Evolutionary conservation across 148 eudicot species (phyloP).

Genomic region (Rhododendron williamsianum): DNA sequence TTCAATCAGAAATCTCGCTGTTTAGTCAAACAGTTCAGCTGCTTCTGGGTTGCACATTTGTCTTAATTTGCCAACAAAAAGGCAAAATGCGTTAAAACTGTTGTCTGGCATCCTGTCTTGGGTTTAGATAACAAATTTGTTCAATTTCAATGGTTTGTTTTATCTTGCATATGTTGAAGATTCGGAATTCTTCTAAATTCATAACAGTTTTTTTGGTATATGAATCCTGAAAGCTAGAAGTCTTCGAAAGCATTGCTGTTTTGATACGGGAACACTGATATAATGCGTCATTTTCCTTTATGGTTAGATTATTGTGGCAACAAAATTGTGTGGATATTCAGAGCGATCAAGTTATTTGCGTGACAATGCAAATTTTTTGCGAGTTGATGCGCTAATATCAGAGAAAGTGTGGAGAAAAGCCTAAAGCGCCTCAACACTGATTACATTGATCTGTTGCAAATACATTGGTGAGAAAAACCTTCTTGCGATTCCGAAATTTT

Average conservation of each 20-base stretch:
- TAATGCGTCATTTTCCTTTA: constrained; percentile 7
- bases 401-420: constrained; percentile 97
- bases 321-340: constrained; percentile 91
- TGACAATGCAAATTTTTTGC: constrained; percentile 55
- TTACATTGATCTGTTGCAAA: constrained; percentile 82
- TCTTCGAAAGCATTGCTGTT: neutral
- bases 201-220: neutral
- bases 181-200: neutral
- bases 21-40: neutral
- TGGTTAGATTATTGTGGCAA: constrained; percentile 74
- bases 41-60: neutral
- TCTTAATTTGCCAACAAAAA: neutral
- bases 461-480: constrained; percentile 67
- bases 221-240: neutral
- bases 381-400: constrained; percentile 97
- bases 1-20: neutral
- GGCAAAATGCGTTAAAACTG: neutral
- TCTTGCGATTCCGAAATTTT: constrained; percentile 1
- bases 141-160: constrained; percentile 1
- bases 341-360: constrained; percentile 64
- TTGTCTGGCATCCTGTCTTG: neutral
- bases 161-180: constrained; percentile 5
- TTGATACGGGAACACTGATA: neutral
- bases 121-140: neutral
- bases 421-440: constrained; percentile 82